Evolutionary conservation across 139 green algal genomes (phyloP).

Genomic region (Chlamydomonas sp.): DNA sequence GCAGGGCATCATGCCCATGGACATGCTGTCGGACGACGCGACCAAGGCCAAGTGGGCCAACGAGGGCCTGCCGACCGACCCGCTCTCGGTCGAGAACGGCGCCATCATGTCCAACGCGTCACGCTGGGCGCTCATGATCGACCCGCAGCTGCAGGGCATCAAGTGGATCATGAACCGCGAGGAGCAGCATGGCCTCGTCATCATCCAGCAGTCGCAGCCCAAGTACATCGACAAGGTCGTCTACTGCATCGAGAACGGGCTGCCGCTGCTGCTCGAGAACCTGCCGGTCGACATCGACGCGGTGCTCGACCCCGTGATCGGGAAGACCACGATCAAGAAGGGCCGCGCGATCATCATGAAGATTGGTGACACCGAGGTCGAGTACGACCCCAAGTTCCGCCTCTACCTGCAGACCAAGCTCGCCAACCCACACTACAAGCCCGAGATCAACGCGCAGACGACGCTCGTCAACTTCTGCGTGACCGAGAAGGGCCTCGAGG

Average conservation of each 20-base stretch:
- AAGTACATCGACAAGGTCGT: constrained; percentile 83
- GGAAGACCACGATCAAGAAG: constrained; percentile 62
- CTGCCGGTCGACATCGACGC: constrained; percentile 76
- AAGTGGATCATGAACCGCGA: constrained; percentile 78
- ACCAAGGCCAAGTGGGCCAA: constrained; percentile 69
- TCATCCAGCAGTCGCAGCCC: constrained; percentile 75
- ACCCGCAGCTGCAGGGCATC: constrained; percentile 86
- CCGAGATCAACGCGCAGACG: constrained; percentile 80
- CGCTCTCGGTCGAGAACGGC: constrained; percentile 79
- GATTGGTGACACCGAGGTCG: constrained; percentile 75
- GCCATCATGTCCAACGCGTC: constrained; percentile 71
- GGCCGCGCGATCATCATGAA: constrained; percentile 69
- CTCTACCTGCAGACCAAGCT: constrained; percentile 86
- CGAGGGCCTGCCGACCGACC: constrained; percentile 77
- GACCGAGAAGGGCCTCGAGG: constrained; percentile 82
- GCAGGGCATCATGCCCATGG: constrained; percentile 37
- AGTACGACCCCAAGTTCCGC: constrained; percentile 43
- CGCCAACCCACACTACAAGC: constrained; percentile 82
- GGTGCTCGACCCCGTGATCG: constrained; percentile 77
- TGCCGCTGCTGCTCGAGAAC: constrained; percentile 84
- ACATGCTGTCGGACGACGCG: constrained; percentile 56
- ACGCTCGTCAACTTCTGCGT: constrained; percentile 89
- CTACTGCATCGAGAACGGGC: constrained; percentile 71
- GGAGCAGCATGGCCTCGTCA: constrained; percentile 61
- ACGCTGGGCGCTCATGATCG: constrained; percentile 81